Evolutionary conservation across 31 red algal genomes (phyloP).

Genomic region (Pterothamnion heteromorphum): DNA sequence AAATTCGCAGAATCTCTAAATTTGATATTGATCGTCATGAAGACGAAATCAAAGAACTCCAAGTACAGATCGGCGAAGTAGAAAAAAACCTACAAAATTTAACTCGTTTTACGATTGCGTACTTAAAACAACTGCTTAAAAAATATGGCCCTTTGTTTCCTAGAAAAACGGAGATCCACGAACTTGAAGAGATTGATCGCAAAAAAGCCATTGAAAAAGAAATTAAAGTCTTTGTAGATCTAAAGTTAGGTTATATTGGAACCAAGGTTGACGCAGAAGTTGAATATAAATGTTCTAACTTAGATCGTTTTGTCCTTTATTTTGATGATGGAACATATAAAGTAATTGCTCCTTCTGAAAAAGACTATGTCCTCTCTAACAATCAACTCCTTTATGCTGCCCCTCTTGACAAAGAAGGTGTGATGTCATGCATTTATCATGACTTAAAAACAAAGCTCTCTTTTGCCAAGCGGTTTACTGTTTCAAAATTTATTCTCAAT

Average conservation of each 20-base stretch:
- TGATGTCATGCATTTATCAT: not conserved
- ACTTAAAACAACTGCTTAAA: not conserved
- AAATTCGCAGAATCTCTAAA: slow-evolving; percentile 30
- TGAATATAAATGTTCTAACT: not conserved
- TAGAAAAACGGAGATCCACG: not conserved
- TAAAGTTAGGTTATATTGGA: not conserved
- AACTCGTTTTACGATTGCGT: not conserved
- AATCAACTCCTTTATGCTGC: not conserved
- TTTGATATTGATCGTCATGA: not conserved
- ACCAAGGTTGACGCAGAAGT: not conserved
- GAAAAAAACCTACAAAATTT: slow-evolving; percentile 9
- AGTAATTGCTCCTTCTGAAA: not conserved
- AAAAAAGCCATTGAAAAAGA: not conserved
- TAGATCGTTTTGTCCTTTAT: slow-evolving; percentile 3
- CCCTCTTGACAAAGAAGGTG: not conserved
- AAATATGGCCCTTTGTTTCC: not conserved
- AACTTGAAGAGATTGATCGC: not conserved
- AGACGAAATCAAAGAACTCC: not conserved
- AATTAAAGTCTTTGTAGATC: not conserved
- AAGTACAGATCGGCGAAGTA: not conserved
- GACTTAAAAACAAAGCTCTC: not conserved
- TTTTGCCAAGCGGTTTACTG: not conserved
- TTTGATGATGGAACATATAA: not conserved
- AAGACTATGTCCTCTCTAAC: not conserved
- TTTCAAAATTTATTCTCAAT: not conserved